These are phyloP conservation scores for Coemansia sp. DNA, from an alignment of 192 early-diverging fungal species.

Conservation along the genomic window DNA sequence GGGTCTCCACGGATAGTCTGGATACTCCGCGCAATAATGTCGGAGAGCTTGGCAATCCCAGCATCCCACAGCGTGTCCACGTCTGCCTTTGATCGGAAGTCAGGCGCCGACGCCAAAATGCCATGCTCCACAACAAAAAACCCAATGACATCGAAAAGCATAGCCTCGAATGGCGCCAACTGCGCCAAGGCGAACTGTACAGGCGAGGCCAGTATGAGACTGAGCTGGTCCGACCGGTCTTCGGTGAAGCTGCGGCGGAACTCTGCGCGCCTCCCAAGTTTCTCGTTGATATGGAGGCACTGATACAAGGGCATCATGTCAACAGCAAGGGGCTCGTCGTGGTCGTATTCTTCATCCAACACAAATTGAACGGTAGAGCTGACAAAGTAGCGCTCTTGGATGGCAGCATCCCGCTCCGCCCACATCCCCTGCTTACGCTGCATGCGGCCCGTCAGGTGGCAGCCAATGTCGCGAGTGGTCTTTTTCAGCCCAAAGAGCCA, in stretches of 20 bases:
- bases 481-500: constrained; percentile 89
- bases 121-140: constrained; percentile 95
- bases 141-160: constrained; percentile 89
- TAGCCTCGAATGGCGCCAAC: constrained; percentile 57
- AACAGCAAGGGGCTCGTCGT: constrained; percentile 72
- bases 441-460: constrained; percentile 79
- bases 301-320: constrained; percentile 95
- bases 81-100: constrained; percentile 83
- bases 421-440: constrained; percentile 62
- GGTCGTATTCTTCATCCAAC: constrained; percentile 79
- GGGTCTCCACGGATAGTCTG: constrained; percentile 76
- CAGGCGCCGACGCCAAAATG: constrained; percentile 80
- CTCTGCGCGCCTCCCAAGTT: constrained; percentile 81
- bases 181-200: constrained; percentile 64
- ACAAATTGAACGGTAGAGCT: constrained; percentile 80
- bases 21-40: constrained; percentile 75
- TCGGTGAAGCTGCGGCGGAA: constrained; percentile 88
- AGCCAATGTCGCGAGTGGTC: constrained; percentile 78
- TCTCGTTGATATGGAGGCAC: constrained; percentile 94
- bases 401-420: constrained; percentile 40
- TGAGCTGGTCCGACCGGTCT: constrained; percentile 85
- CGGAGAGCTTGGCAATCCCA: constrained; percentile 76
- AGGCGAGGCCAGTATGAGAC: constrained; percentile 72
- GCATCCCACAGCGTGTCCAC: constrained; percentile 89
- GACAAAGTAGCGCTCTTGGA: constrained; percentile 55